Conservation (phyloP, 1,139 yeast genomes). For the Candida sp. region DNA sequence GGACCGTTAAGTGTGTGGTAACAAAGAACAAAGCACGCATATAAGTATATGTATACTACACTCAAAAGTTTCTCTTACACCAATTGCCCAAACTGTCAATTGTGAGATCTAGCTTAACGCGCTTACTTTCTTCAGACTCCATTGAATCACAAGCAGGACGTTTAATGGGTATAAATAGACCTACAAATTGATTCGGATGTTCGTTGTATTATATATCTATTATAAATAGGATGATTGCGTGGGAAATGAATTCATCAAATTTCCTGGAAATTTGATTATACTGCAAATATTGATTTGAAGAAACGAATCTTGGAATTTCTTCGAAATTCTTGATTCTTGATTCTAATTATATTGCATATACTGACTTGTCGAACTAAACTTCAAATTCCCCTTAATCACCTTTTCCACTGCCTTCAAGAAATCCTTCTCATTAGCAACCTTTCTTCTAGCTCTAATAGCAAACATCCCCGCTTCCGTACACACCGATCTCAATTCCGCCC, state of each 20-base stretch:
- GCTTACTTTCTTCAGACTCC: too few relatives aligned
- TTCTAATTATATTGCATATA: constrained; percentile 87
- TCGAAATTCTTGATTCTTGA: too few relatives aligned
- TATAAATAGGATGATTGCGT: constrained; percentile 1
- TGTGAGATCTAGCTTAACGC: too few relatives aligned
- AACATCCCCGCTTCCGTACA: constrained; percentile 99
- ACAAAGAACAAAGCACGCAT: too few relatives aligned
- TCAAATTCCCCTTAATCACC: constrained; percentile 97
- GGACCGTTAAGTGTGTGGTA: too few relatives aligned
- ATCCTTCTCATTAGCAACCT: constrained; percentile 97
- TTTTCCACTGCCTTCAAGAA: constrained; percentile 96
- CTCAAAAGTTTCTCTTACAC: too few relatives aligned
- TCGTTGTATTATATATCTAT: constrained; percentile 2
- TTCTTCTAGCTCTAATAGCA: constrained; percentile 97
- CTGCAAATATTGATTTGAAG: too few relatives aligned
- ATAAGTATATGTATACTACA: too few relatives aligned
- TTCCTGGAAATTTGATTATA: too few relatives aligned
- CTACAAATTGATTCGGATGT: not conserved
- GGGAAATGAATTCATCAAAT: not conserved
- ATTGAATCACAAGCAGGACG: too few relatives aligned
- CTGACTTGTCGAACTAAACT: constrained; percentile 94
- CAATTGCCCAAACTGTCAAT: too few relatives aligned
- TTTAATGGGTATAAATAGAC: not conserved
- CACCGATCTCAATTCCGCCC: constrained; percentile 95
- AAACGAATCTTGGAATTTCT: too few relatives aligned